Evolutionary conservation across 2,329 filamentous ascomycete species (phyloP), one percentile per base, ranked within the genome.

Genomic region (Ampelomyces quisqualis): DNA sequence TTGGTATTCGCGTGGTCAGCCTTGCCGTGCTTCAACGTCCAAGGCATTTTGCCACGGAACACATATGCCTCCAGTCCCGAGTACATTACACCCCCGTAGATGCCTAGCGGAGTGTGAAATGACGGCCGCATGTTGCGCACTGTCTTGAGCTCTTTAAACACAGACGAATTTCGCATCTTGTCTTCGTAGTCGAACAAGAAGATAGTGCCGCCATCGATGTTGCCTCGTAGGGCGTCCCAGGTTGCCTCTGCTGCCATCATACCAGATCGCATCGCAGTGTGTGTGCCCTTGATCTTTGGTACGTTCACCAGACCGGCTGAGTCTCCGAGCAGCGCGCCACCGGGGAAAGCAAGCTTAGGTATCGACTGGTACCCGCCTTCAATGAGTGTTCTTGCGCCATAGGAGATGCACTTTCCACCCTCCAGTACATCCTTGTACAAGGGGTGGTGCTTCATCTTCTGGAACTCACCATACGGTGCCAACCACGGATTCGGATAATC

Each of bases 381-480:
- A 54, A 91, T 87, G 29, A 98, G 77, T 2, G 91, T 88, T 43
- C 93, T 82, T 5, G 93, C 93, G 45, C 87, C 93, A 65, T 98
- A 98, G 1, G 93, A 95, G 53, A 98, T 90, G 69, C 93, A 97
- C 74, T 95, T 96, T 53, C 93, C 93, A 45, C 91, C 91, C 69
- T 97, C 88, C n/a, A 98, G 79, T 13, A 90, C 84, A 4, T 82
- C 77, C 53, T 78, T 83, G 76, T 94, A 97, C 34, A 94, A 73
- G n/a, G 93, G 90, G 69, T 98, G 93, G 57, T 91, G 86, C 78
- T 98, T 98, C 77, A 98, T 85, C 76, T 95, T 95, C 70, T 98
- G 93, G 69, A 98, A 98, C 68, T 98, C 93, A 43, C 84, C 81
- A 66, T 97, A 98, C 0, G 93, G 93, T 3, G 90, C 93, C 40